Conservation (phyloP, 2,329 filamentous ascomycete genomes). For the Diaporthe vexans region DNA sequence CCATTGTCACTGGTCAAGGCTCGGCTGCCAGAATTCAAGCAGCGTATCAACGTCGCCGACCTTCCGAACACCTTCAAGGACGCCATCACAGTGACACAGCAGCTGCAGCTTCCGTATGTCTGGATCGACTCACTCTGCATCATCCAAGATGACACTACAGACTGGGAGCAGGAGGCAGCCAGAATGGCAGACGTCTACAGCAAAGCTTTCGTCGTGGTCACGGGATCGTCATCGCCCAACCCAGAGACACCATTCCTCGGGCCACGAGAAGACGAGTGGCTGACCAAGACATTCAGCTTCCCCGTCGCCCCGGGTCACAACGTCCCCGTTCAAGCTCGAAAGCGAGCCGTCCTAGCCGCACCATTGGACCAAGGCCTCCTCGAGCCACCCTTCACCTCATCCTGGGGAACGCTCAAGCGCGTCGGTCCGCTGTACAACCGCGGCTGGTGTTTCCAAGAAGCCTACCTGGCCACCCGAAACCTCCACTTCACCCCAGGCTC, state of each 20-base stretch:
- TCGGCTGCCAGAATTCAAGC: constrained; percentile 8
- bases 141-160: constrained; percentile 17
- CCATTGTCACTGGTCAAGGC: constrained; percentile 7
- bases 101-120: constrained; percentile 14
- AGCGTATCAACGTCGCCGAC: not conserved
- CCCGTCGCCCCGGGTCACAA: not conserved
- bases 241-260: constrained; percentile 24
- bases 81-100: constrained; percentile 6
- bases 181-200: constrained; percentile 24
- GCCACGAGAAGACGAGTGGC: constrained; percentile 8
- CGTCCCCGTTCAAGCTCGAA: not conserved
- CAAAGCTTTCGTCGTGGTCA: constrained; percentile 8
- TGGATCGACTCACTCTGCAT: constrained; percentile 25
- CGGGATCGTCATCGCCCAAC: constrained; percentile 1
- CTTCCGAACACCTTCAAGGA: constrained; percentile 23
- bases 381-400: not conserved
- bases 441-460: constrained; percentile 22
- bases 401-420: constrained; percentile 11
- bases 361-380: constrained; percentile 10
- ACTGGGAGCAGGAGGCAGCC: constrained; percentile 23
- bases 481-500: constrained; percentile 15
- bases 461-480: not conserved
- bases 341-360: not conserved
- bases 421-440: not conserved
- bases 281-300: constrained; percentile 5